Evolutionary conservation across 495 filamentous ascomycete genomes (phyloP).

Genomic region (Choiromyces venosus): DNA sequence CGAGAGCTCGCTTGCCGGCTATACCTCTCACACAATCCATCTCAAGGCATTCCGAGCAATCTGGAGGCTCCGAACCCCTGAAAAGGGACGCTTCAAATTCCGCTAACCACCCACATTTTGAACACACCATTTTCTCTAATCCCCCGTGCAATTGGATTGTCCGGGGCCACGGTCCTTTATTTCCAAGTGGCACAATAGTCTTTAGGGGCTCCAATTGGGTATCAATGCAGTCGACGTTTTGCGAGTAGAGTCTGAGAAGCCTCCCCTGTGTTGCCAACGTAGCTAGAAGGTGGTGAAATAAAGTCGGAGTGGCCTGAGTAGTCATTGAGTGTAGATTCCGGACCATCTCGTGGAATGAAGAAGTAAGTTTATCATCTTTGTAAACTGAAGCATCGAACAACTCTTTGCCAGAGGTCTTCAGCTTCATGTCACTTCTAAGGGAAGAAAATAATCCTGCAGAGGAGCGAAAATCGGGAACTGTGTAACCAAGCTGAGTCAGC

Average conservation of each 20-base stretch:
- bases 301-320: constrained; percentile 69
- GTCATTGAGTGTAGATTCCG: constrained; percentile 73
- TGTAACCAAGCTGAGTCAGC: constrained; percentile 33
- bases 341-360: constrained; percentile 92
- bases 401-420: constrained; percentile 90
- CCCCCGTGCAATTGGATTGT: constrained; percentile 94
- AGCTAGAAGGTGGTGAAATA: constrained; percentile 90
- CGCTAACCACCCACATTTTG: constrained; percentile 74
- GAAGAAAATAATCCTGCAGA: constrained; percentile 79
- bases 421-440: constrained; percentile 73
- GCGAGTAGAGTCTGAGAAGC: constrained; percentile 85
- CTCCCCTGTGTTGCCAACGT: constrained; percentile 82
- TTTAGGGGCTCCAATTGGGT: constrained; percentile 72
- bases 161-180: constrained; percentile 83
- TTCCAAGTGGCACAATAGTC: constrained; percentile 63
- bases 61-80: constrained; percentile 74
- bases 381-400: constrained; percentile 97
- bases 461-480: constrained; percentile 96
- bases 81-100: constrained; percentile 76
- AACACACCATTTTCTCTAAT: constrained; percentile 90
- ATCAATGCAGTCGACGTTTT: constrained; percentile 95
- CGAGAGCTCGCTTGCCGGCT: constrained; percentile 86
- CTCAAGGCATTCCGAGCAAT: constrained; percentile 67
- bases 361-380: constrained; percentile 77
- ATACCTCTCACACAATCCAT: constrained; percentile 70